Base-by-base conservation (phyloP, 1,284 basidiomycete species). In the Tylopilus orsonianus region DNA sequence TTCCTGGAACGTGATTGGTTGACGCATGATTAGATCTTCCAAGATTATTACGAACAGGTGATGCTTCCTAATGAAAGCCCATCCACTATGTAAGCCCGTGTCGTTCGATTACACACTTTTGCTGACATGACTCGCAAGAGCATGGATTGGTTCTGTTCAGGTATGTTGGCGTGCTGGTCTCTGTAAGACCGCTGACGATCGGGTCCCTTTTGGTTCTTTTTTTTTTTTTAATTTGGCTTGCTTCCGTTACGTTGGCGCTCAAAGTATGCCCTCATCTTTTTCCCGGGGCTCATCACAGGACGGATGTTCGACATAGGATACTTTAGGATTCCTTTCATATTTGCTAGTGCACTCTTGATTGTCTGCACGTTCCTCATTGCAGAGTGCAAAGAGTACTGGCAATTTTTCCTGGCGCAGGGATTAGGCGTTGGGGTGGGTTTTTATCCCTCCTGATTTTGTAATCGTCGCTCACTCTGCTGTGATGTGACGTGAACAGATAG, bases 351-450 rank as follows among this genome's bases (percentile, higher is more conserved):
- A 8, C 44, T 77, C 22, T 63, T 81, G 24, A 62, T 79, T 18
- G 53, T 70, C 1, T 72, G 68, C 30, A 70, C 75, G 1, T 75
- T 83, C 59, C 66, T 82, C 46, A 65, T 72, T 1, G 76, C 77
- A 1, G 70, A 82, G 56, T 77, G 78, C 45, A 74, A 56, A 5
- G 50, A 64, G 44, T 83, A 77, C 56, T 83, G 75, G 71, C 80
- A 83, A 29, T 70, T 79, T 45, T 52, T 80, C 30, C 66, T 80
- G 9, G 75, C 67, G 12, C 78, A 80, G 44, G 78, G 78, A 3
- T 47, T 80, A 18, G 69, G 68, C 2, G 50, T 71, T 8, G 78
- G 78, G 22, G 71, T 77, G 22, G 45, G 62, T 50, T n/a, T 19
- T 24, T 5, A 4, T 27, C 4, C 27, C 16, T 6, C 13, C 3